phyloP scores from a whole-genome alignment of 345 rosid species.

The Lepidium africanum region DNA sequence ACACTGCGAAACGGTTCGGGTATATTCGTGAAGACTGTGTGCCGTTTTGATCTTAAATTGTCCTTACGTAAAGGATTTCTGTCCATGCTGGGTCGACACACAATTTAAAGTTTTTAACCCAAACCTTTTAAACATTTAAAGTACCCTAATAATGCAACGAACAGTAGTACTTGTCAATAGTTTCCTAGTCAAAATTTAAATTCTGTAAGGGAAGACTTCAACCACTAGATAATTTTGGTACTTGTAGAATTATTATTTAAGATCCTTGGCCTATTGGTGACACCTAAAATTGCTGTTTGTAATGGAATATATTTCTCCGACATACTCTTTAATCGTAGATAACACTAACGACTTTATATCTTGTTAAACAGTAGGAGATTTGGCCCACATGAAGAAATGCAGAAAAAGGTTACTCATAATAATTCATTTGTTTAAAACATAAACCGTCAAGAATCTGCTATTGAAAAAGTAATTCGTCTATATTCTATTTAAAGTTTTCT shows the following conservation, averaged over 20 bases:
- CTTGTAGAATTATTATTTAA: neutral
- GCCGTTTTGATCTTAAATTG: neutral
- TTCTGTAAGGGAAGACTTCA: neutral
- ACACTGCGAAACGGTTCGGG: neutral
- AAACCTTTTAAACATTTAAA: neutral
- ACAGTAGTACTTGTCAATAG: neutral
- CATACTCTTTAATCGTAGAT: slow-evolving; percentile 26
- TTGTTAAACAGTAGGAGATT: slow-evolving; percentile 6
- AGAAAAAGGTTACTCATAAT: slow-evolving; percentile 12
- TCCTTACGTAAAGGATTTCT: neutral
- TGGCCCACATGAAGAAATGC: slow-evolving; percentile 19
- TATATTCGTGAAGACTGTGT: neutral
- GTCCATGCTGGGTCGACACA: neutral
- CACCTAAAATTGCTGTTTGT: slow-evolving; percentile 10
- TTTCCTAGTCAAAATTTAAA: slow-evolving; percentile 4
- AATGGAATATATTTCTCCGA: slow-evolving; percentile 23
- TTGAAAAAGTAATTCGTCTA: no score
- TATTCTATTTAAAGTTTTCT: no score
- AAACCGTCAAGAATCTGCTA: no score
- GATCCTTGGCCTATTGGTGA: neutral
- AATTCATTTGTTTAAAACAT: neutral
- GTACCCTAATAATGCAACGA: neutral
- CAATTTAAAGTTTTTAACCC: neutral
- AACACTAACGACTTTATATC: slow-evolving; percentile 18
- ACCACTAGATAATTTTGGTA: slow-evolving; percentile 5